phyloP scores from a whole-genome alignment of 441 rosid genomes.

The Jatropha podagrica region DNA sequence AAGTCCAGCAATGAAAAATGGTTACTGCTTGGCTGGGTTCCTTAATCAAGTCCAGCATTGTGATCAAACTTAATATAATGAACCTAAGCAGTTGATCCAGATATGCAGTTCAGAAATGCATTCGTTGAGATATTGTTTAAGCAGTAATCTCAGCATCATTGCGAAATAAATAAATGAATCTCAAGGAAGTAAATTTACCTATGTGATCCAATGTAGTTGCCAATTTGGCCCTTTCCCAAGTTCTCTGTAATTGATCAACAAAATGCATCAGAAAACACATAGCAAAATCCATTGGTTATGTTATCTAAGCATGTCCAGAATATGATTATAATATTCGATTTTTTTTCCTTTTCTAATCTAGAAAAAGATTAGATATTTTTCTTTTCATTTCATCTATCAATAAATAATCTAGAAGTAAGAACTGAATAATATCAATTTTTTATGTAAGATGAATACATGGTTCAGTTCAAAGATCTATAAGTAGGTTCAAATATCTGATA shows the following conservation, averaged over 20 bases:
- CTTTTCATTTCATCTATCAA: background rate
- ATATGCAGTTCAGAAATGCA: background rate
- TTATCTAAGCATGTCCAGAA: background rate
- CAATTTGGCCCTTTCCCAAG: conserved; percentile 90
- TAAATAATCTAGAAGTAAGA: background rate
- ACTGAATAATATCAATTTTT: background rate
- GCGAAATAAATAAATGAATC: conserved; percentile 2
- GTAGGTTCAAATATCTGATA: too few species aligned
- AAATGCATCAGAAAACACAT: conserved; percentile 8
- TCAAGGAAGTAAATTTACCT: conserved; percentile 37
- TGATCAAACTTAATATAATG: background rate
- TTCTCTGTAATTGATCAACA: conserved; percentile 55
- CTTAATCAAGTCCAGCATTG: background rate
- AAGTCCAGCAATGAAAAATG: background rate
- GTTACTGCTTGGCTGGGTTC: background rate
- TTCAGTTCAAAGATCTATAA: too few species aligned
- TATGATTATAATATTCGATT: background rate
- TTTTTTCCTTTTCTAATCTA: too few species aligned
- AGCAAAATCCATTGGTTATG: background rate
- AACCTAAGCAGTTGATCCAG: background rate
- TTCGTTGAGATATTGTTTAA: background rate
- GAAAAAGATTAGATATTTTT: background rate
- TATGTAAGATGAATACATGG: too few species aligned
- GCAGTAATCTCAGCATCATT: background rate
- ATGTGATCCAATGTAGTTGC: conserved; percentile 78